These are phyloP conservation scores for Saturnispora besseyi DNA, from an alignment of 805 yeast genomes.

Conservation along the genomic window DNA sequence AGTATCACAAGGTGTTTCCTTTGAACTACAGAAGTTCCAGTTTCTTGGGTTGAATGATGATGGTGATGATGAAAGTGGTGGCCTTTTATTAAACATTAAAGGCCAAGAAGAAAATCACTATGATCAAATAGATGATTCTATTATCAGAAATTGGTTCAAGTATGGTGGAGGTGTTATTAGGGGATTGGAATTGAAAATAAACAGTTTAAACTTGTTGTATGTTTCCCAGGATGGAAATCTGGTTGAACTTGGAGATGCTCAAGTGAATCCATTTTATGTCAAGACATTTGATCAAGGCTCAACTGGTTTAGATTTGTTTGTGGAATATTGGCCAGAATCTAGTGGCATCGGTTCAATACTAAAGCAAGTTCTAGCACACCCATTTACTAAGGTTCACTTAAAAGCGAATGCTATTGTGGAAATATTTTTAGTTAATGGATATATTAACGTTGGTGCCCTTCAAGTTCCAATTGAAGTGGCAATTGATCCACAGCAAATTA, in stretches of 20 bases:
- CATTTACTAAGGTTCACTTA: conserved; percentile 26
- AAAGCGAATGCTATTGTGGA: conserved; percentile 26
- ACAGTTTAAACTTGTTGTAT: background rate
- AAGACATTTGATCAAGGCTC: conserved; percentile 21
- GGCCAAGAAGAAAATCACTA: conserved; percentile 28
- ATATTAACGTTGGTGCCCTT: background rate
- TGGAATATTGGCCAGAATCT: conserved; percentile 28
- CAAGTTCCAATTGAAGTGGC: background rate
- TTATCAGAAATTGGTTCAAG: conserved; percentile 22
- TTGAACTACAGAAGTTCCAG: conserved; percentile 25
- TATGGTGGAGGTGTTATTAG: conserved; percentile 27
- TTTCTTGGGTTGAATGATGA: conserved; percentile 22
- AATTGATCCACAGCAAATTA: background rate
- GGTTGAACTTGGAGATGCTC: conserved; percentile 26
- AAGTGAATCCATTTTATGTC: conserved; percentile 28
- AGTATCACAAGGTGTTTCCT: conserved; percentile 25
- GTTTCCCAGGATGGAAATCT: background rate
- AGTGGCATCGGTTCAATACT: conserved; percentile 27
- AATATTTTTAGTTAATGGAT: background rate
- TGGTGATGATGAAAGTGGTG: conserved; percentile 21
- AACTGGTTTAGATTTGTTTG: conserved; percentile 22
- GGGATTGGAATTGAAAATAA: conserved; percentile 21
- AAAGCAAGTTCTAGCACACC: conserved; percentile 24
- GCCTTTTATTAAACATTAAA: conserved; percentile 25
- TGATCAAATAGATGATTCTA: conserved; percentile 22